These are phyloP conservation scores for Rhododendron kiyosumense DNA, from an alignment of 148 eudicot genomes.

Conservation along the genomic window DNA sequence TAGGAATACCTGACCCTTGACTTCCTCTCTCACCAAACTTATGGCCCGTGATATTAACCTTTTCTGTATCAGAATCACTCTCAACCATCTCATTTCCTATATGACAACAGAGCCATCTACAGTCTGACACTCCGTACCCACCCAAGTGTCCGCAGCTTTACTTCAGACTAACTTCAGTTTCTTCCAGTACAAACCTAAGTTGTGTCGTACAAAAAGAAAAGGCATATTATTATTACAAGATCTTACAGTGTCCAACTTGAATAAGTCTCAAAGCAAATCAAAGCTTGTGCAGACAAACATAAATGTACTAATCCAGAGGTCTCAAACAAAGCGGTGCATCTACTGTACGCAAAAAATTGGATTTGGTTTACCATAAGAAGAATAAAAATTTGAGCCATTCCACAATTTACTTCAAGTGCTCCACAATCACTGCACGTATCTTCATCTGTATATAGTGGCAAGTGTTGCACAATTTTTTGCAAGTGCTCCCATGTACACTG, in stretches of 20 bases:
- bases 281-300: neutral
- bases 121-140: neutral
- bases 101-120: slow-evolving; percentile 6
- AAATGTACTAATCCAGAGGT: neutral
- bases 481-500: neutral
- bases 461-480: neutral
- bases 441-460: neutral
- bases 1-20: slow-evolving; percentile 13
- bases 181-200: neutral
- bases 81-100: slow-evolving; percentile 28
- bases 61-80: slow-evolving; percentile 18
- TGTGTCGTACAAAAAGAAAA: neutral
- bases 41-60: slow-evolving; percentile 12
- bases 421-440: neutral
- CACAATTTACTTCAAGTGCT: neutral
- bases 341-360: neutral
- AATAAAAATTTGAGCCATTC: neutral
- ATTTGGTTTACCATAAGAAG: neutral
- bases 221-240: neutral
- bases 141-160: neutral
- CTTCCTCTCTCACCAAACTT: slow-evolving; percentile 1
- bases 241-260: neutral
- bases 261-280: neutral
- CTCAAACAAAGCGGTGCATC: neutral
- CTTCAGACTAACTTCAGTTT: neutral